Evolutionary conservation across 108 stramenopile genomes (phyloP), one percentile per base, ranked within the genome.

Genomic region (Cyclotella sp.): DNA sequence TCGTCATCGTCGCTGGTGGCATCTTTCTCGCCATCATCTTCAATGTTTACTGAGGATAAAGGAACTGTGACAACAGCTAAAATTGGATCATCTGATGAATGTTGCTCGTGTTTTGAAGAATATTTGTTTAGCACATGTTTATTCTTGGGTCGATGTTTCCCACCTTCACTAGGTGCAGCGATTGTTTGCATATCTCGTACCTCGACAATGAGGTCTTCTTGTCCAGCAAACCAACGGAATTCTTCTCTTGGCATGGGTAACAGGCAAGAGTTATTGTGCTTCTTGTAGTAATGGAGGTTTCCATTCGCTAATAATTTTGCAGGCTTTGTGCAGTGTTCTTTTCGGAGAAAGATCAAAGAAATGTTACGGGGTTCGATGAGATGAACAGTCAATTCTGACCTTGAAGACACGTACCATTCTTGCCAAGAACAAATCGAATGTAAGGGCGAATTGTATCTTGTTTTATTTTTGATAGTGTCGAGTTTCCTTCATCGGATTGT

Each of bases 121-220:
- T 12, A 44, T 19, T 26, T 45, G 43, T 30, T 24, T 6, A 55
- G 7, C 55, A 13, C 60, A 24, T 57, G 41, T 29, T 57, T 42
- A 7, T 47, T 51, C 26, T 12, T 12, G 19, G n/a, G 9, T 12
- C 14, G 41, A 4, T 22, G 18, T 27, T n/a, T 34, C 43, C 42
- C 68, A 12, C 67, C 68, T 39, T 12, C 51, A 64, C 60, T 29
- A 19, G 44, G 45, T 22, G 45, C 19, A 3, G 39, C 28, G 0
- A 16, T 24, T 12, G 49, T 52, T 46, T 55, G 52, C 53, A 55
- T 73, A 43, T 74, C 73, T 13, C 68, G 60, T n/a, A 81, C 80
- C 52, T 81, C 80, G 27, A 81, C 80, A 14, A 74, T 59, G 54
- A 75, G 73, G 65, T 81, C 80, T 70, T 81, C 80, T 55, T 70